A percentile compares a stretch with the other conserved stretches of the same genome.
phyloP scores from a whole-genome alignment of 345 rosid genomes.

The Sonneratia caseolaris region DNA sequence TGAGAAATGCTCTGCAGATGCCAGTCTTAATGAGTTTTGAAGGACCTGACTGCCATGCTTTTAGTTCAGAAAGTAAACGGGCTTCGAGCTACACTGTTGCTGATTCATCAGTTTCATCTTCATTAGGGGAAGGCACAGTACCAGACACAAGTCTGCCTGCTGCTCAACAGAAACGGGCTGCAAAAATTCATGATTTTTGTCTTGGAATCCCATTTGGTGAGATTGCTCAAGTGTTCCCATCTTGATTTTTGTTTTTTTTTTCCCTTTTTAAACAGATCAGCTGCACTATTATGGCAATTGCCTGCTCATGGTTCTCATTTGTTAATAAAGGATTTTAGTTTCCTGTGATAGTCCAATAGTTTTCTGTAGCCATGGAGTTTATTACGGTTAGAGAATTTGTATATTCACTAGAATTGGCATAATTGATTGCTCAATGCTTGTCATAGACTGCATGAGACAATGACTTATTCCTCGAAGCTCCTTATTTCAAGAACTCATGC shows the following conservation, averaged over 20 bases:
- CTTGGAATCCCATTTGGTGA: slow-evolving; percentile 93
- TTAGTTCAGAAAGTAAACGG: slow-evolving; percentile 15
- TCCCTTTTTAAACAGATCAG: too few relatives aligned
- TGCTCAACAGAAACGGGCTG: slow-evolving; percentile 37
- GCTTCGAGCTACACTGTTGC: slow-evolving; percentile 30
- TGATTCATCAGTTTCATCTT: slow-evolving; percentile 26
- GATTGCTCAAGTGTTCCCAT: slow-evolving; percentile 9
- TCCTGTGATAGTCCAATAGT: background rate
- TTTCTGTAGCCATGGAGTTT: background rate
- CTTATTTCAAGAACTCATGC: background rate
- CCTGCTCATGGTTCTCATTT: background rate
- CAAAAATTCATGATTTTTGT: slow-evolving; percentile 86
- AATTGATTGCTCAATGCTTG: background rate
- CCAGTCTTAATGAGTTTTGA: slow-evolving; percentile 41
- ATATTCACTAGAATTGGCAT: background rate
- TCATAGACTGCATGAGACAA: background rate
- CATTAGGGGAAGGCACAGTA: slow-evolving; percentile 16
- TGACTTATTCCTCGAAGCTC: background rate
- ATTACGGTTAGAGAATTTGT: background rate
- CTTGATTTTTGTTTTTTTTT: background rate
- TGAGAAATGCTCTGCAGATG: slow-evolving; percentile 24
- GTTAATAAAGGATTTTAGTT: background rate
- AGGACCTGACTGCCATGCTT: slow-evolving; percentile 16
- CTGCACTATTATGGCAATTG: too few relatives aligned
- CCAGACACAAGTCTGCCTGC: background rate